Percentiles rank a stretch among this genome's conserved stretches.
Conservation (phyloP, 805 yeast genomes). For the Cyberlindnera nakhonratchasimensis region DNA sequence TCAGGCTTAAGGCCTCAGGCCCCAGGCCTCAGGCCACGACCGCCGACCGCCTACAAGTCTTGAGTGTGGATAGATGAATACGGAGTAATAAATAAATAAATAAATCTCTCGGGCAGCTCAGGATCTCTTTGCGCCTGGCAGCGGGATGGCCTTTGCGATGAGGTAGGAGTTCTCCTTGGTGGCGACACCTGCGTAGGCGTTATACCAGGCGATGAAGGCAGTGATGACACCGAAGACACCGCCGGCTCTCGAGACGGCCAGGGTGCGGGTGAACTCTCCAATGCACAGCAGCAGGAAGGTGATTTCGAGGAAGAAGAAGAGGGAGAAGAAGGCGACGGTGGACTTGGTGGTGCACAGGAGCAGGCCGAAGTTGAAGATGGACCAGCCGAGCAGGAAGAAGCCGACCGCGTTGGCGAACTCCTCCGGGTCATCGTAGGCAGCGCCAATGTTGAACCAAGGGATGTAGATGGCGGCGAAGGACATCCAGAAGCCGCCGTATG, state of each 20-base stretch:
- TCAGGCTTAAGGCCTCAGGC: too few species aligned
- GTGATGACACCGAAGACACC: slow-evolving; percentile 55
- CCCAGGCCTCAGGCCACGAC: too few species aligned
- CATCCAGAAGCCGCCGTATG: slow-evolving; percentile 72
- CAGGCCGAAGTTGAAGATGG: slow-evolving; percentile 54
- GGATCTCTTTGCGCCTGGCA: slow-evolving; percentile 31
- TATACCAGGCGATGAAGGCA: slow-evolving; percentile 54
- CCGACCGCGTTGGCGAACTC: slow-evolving; percentile 51
- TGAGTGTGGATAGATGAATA: too few species aligned
- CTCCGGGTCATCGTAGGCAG: slow-evolving; percentile 43
- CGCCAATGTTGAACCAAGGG: slow-evolving; percentile 55
- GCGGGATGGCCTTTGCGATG: slow-evolving; percentile 29
- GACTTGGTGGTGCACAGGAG: slow-evolving; percentile 56
- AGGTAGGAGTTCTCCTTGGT: slow-evolving; percentile 49
- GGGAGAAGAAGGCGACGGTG: slow-evolving; percentile 57
- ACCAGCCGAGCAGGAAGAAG: slow-evolving; percentile 60
- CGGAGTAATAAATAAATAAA: too few species aligned
- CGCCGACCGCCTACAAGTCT: too few species aligned
- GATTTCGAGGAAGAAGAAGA: slow-evolving; percentile 49
- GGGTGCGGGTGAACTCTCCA: slow-evolving; percentile 46
- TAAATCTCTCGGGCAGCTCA: too few species aligned
- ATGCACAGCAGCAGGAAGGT: slow-evolving; percentile 55
- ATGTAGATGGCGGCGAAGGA: slow-evolving; percentile 57
- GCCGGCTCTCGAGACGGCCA: slow-evolving; percentile 45
- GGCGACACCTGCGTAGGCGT: slow-evolving; percentile 61